These are phyloP conservation scores for Psilocybe cyanescens DNA, from an alignment of 768 basidiomycete genomes.

Conservation along the genomic window DNA sequence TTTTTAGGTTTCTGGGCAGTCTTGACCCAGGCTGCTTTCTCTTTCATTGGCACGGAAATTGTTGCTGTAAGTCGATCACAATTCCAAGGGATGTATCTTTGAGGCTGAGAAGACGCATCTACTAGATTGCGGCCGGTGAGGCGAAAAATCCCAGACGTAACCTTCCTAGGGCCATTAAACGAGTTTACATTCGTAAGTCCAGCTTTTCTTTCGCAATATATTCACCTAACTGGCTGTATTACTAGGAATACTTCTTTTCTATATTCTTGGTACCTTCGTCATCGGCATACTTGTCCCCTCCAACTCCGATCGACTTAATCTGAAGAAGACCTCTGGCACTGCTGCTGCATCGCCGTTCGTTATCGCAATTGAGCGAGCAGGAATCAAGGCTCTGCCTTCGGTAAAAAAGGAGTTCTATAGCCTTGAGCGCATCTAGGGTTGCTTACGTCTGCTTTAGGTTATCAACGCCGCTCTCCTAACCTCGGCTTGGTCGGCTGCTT, in stretches of 20 bases:
- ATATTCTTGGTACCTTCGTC: slow-evolving; percentile 66
- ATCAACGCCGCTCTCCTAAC: slow-evolving; percentile 86
- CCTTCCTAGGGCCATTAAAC: slow-evolving; percentile 65
- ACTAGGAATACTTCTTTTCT: slow-evolving; percentile 82
- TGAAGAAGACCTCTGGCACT: slow-evolving; percentile 56
- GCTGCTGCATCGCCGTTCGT: slow-evolving; percentile 88
- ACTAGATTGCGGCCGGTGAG: slow-evolving; percentile 85
- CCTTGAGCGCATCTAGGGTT: neutral
- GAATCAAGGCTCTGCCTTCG: slow-evolving; percentile 85
- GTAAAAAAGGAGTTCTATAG: slow-evolving; percentile 41
- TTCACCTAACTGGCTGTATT: slow-evolving; percentile 25
- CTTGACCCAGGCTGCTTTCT: slow-evolving; percentile 89
- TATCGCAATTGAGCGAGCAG: slow-evolving; percentile 83
- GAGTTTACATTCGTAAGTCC: slow-evolving; percentile 68
- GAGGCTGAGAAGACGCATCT: slow-evolving; percentile 9
- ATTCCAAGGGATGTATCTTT: neutral
- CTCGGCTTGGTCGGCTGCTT: slow-evolving; percentile 92
- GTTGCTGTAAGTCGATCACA: slow-evolving; percentile 64
- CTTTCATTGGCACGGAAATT: slow-evolving; percentile 92
- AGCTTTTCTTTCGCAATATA: neutral
- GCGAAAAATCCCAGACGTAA: slow-evolving; percentile 83
- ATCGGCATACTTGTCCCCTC: slow-evolving; percentile 88
- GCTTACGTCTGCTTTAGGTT: slow-evolving; percentile 42
- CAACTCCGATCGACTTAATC: slow-evolving; percentile 55
- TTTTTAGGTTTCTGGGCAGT: slow-evolving; percentile 68